These are phyloP conservation scores for Botrytis aclada DNA, from an alignment of 2,329 filamentous ascomycete species.

Conservation along the genomic window DNA sequence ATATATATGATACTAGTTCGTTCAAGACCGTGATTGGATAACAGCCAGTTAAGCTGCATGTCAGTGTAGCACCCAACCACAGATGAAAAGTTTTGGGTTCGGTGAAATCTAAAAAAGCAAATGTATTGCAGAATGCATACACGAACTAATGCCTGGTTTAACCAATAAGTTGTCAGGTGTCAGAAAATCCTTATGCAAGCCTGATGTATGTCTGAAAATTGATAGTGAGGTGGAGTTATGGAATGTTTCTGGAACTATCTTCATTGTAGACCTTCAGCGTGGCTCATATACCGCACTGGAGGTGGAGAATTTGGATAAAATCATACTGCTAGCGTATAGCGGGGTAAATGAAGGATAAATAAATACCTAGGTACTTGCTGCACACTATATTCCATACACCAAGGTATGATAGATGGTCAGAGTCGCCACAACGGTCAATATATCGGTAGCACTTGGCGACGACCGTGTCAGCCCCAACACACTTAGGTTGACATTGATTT, in stretches of 20 bases:
- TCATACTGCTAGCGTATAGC: background rate
- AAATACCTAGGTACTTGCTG: background rate
- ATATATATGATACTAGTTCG: too few species aligned
- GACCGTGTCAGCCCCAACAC: background rate
- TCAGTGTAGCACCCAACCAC: background rate
- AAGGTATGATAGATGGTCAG: background rate
- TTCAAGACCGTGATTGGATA: too few species aligned
- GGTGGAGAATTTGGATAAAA: background rate
- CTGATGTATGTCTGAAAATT: background rate
- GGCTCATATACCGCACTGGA: background rate
- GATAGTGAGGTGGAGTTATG: background rate
- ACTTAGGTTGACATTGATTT: background rate
- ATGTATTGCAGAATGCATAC: background rate
- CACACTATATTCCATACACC: background rate
- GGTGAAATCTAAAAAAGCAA: background rate
- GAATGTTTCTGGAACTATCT: background rate
- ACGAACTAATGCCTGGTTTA: background rate
- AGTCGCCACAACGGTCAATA: background rate
- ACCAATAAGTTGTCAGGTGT: background rate
- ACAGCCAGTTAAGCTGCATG: too few species aligned
- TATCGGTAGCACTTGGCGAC: background rate
- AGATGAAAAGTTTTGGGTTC: background rate
- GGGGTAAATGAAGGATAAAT: background rate
- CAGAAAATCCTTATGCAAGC: background rate
- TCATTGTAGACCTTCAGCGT: background rate